Evolutionary conservation across 768 basidiomycete species (phyloP), one percentile per base, ranked within the genome.

Genomic region (Termitomyces sp.): DNA sequence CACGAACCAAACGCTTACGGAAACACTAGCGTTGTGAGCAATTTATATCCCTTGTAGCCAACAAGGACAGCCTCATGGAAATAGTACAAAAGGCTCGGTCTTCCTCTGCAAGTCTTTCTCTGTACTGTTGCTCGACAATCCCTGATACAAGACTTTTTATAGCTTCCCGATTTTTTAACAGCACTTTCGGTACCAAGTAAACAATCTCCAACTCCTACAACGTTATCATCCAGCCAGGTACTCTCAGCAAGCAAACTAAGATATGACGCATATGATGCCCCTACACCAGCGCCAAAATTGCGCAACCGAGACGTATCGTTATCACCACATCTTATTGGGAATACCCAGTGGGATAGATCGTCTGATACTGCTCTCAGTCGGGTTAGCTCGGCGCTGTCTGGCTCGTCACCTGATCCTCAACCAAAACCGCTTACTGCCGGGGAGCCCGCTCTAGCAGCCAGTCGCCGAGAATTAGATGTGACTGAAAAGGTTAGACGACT

Each of bases 91-190:
- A 66, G n/a, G 78, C 82, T 29, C 66, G 69, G 38, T 82, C 86
- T 2, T 73, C 82, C 50, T 82, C 89, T 32, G 89, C 89, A 65
- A 61, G 82, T 45, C 32, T 47, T 48, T 53, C 29, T 49, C 50
- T 31, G 12, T 63, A 29, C 9, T 25, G 54, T 52, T 45, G 42
- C 25, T 55, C 11, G 7, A 27, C 9, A 32, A 21, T 17, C 32
- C 19, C 5, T 43, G 23, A 23, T 6, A 16, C 12, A 23, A 17
- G 46, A 17, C 19, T 46, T 37, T 35, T 46, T 6, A 50, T 63
- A 92, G 91, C 79, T 92, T 43, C 90, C 90, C 21, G 89, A 88
- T 62, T 87, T 91, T 57, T 68, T 87, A 41, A 59, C 69, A 29
- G 77, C 84, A 4, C 67, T 90, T 10, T 57, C 29, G 58, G 47